A percentile compares a stretch with the other conserved stretches of the same genome.
These are phyloP conservation scores for Jamesozyma piceae DNA, from an alignment of 805 yeast species.

Conservation along the genomic window DNA sequence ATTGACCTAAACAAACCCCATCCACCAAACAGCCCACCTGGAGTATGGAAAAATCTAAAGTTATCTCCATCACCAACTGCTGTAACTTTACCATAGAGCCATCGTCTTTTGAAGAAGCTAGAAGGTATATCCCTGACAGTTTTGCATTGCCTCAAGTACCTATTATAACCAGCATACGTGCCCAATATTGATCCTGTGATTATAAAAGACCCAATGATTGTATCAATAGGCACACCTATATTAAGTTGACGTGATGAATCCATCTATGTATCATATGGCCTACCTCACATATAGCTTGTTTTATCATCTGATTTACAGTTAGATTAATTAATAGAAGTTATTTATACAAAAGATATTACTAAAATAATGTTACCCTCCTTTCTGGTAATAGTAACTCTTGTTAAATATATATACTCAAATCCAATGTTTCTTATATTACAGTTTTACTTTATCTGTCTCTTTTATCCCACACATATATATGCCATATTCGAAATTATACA, in stretches of 20 bases:
- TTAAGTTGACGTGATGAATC: background rate
- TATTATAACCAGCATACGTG: conserved; percentile 36
- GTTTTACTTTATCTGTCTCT: no score
- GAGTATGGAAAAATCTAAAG: conserved; percentile 84
- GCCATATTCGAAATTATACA: no score
- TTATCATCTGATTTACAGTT: no score
- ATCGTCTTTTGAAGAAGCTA: conserved; percentile 34
- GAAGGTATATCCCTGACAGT: conserved; percentile 44
- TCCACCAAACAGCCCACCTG: conserved; percentile 80
- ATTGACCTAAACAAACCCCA: conserved; percentile 84
- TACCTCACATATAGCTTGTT: no score
- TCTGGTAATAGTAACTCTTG: no score
- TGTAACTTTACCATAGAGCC: conserved; percentile 65
- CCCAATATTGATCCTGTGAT: conserved; percentile 35
- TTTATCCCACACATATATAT: no score
- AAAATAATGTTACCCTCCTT: no score
- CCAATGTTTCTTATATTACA: no score
- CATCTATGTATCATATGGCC: background rate
- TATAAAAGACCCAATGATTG: background rate
- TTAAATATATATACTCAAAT: no score
- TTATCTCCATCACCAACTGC: conserved; percentile 95
- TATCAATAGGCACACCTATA: background rate
- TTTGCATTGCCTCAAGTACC: conserved; percentile 42
- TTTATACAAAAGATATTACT: no score
- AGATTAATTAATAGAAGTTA: no score